Conservation (phyloP, 148 eudicot species). For the Fagopyrum tataricum region DNA sequence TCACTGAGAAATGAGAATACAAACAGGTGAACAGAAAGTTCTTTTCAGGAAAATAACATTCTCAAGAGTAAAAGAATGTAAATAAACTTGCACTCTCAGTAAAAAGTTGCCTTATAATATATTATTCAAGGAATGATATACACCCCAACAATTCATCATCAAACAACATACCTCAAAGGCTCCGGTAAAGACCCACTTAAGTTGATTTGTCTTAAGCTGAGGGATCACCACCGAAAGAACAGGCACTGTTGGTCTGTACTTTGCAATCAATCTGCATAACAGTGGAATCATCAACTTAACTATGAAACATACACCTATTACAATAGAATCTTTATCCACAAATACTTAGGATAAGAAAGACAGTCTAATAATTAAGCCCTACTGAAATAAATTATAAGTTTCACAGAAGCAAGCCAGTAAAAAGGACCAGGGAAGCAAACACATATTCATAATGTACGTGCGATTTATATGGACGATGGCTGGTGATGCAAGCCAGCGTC, state of each 20-base stretch:
- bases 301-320: neutral
- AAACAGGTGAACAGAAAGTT: neutral
- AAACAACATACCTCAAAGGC: conserved; percentile 79
- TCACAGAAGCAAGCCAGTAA: neutral
- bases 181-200: conserved; percentile 82
- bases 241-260: conserved; percentile 95
- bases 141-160: conserved; percentile 11
- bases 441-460: neutral
- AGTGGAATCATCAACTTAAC: neutral
- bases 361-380: neutral
- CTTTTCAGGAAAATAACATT: conserved; percentile 9
- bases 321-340: neutral
- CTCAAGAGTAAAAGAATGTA: conserved; percentile 21
- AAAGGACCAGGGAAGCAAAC: neutral
- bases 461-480: neutral
- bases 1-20: neutral
- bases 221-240: conserved; percentile 92
- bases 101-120: conserved; percentile 17
- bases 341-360: neutral
- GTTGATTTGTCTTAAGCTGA: conserved; percentile 78
- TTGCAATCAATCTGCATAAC: conserved; percentile 77
- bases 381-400: neutral
- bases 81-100: conserved; percentile 17
- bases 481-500: neutral
- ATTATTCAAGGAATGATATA: neutral